Evolutionary conservation across 164 flowering plant species (phyloP).

Genomic region (Protea cynaroides): DNA sequence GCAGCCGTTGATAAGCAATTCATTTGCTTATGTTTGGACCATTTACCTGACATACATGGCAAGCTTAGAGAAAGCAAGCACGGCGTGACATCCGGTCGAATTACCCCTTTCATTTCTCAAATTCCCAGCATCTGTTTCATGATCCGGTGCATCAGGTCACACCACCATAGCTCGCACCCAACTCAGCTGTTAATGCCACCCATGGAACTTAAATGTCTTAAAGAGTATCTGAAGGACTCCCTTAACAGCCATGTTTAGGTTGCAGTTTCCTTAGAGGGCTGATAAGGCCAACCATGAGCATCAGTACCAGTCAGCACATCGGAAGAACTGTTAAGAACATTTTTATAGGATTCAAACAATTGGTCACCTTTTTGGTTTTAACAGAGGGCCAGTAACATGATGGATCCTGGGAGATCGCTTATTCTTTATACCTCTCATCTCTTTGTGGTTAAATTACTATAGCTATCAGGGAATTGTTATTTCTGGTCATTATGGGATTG

Average conservation of each 20-base stretch:
- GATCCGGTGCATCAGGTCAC: neutral
- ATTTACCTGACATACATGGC: slow-evolving; percentile 92
- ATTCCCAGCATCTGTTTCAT: neutral
- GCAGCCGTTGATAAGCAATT: slow-evolving; percentile 79
- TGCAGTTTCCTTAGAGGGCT: neutral
- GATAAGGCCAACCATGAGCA: neutral
- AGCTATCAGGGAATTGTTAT: too few relatives aligned
- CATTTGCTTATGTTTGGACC: slow-evolving; percentile 81
- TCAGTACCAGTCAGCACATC: neutral
- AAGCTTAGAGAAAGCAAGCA: slow-evolving; percentile 48
- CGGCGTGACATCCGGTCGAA: neutral
- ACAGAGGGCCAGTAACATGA: neutral
- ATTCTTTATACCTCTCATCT: too few relatives aligned
- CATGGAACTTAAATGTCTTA: neutral
- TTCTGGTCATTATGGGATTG: too few relatives aligned
- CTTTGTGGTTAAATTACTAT: too few relatives aligned
- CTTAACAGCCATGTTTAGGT: neutral
- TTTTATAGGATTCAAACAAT: neutral
- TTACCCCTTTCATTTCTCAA: neutral
- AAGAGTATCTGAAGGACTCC: neutral
- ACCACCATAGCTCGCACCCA: neutral
- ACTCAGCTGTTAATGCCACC: neutral
- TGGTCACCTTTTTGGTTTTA: neutral
- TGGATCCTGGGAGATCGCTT: neutral
- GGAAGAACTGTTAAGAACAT: neutral